phyloP scores from a whole-genome alignment of 805 yeast species.

The Candida arabinofermentans region DNA sequence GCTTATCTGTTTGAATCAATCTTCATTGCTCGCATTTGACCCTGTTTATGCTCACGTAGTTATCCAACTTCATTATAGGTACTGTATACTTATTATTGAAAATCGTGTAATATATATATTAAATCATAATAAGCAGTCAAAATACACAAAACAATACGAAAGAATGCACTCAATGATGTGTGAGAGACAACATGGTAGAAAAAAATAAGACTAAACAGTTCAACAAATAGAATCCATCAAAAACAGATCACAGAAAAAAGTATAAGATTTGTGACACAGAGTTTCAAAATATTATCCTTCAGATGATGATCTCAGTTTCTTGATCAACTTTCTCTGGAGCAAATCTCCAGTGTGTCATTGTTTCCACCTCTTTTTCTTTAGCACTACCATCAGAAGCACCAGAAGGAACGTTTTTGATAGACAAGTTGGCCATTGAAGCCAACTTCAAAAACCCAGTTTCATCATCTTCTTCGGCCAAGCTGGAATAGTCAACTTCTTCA shows the following conservation, averaged over 20 bases:
- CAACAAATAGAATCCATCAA: background rate
- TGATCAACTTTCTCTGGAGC: constrained; percentile 47
- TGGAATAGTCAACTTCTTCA: constrained; percentile 40
- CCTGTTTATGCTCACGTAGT: no score
- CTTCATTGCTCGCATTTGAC: no score
- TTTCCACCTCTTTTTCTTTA: constrained; percentile 52
- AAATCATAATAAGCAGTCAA: no score
- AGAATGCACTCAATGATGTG: no score
- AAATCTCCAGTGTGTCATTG: constrained; percentile 64
- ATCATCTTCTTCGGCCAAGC: constrained; percentile 26
- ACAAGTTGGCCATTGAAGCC: constrained; percentile 48
- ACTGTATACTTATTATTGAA: no score
- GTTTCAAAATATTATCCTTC: no score
- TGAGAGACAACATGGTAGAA: background rate
- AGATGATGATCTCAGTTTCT: constrained; percentile 55
- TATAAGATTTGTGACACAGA: no score
- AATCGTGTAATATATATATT: no score
- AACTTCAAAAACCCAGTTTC: constrained; percentile 37
- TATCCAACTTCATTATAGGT: no score
- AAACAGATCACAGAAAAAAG: background rate
- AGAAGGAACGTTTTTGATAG: constrained; percentile 62
- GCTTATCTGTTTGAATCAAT: no score
- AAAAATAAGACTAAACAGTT: background rate
- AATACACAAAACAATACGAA: no score
- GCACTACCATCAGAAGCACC: constrained; percentile 41